Evolutionary conservation across 108 stramenopile genomes (phyloP), one percentile per base, ranked within the genome.

Genomic region (Nannochloropsis gaditana): DNA sequence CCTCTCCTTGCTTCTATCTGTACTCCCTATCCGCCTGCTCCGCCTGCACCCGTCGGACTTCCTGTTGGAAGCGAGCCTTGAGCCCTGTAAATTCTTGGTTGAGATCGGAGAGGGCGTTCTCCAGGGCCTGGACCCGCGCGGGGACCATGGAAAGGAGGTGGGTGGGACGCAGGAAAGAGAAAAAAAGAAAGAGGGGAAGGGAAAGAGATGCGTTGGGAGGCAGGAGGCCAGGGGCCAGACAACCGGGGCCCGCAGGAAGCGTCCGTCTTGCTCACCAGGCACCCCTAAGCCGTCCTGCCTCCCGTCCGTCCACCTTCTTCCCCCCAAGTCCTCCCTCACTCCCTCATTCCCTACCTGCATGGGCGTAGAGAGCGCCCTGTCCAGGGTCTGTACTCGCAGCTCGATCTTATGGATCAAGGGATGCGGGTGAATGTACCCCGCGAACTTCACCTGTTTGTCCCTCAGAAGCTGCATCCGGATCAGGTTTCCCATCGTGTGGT

Each of bases 401-500:
- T 95, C 96, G 11, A 97, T 92, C 83, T 91, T 94, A 83, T 97
- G 92, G 9, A 96, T 92, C 81, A 98, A 83, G 10, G 97, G 97
- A 88, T 98, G 97, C 0, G 97, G 97, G 86, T 95, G 94, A 84
- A 94, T 91, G 88, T 98, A 98, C 21, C 96, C 97, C 17, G 93
- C 94, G 86, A 94, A 95, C 43, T 94, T 93, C 4, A 97, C 96
- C 21, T 90, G 84, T 43, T 93, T 93, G 87, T 97, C 96, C 19
- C 94, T 91, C 45, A 98, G 92, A 11, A 97, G 92, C 87, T 98
- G 96, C 95, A 96, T 95, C 5, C 97, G 94, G 79, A 98, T 86
- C 41, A 98, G 90, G 85, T 98, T 98, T 2, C 93, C 95, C 17
- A 98, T 84, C 0, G 97, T 98, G 89, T 98, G 97, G 90, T 98